Percentiles rank a stretch among this genome's conserved stretches.
These are phyloP conservation scores for Penicillium sp. DNA, from an alignment of 2,329 filamentous ascomycete genomes.

Conservation along the genomic window DNA sequence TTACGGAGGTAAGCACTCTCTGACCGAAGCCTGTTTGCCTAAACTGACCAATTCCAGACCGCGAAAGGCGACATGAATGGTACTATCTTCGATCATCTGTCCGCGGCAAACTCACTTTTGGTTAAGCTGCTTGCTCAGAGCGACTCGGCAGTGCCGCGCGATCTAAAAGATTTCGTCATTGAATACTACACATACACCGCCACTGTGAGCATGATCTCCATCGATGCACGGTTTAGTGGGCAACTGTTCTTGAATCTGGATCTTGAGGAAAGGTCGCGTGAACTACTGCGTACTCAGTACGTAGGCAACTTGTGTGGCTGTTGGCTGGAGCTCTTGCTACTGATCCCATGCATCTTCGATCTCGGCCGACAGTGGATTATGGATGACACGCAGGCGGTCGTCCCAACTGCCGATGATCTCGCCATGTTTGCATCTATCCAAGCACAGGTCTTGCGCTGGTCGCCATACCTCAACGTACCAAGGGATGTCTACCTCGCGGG, in stretches of 20 bases:
- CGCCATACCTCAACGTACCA: slow-evolving; percentile 38
- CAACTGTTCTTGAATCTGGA: slow-evolving; percentile 43
- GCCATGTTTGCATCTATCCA: slow-evolving; percentile 49
- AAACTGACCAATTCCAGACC: slow-evolving; percentile 29
- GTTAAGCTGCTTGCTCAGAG: slow-evolving; percentile 39
- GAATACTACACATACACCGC: slow-evolving; percentile 55
- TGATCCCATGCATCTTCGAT: slow-evolving; percentile 37
- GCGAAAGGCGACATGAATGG: slow-evolving; percentile 50
- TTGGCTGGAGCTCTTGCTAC: slow-evolving; percentile 32
- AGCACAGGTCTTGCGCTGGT: slow-evolving; percentile 45
- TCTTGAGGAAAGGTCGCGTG: slow-evolving; percentile 42
- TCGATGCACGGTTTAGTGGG: slow-evolving; percentile 33
- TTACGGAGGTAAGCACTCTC: slow-evolving; percentile 46
- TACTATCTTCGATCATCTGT: slow-evolving; percentile 50
- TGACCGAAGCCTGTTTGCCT: not conserved
- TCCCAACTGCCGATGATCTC: slow-evolving; percentile 45
- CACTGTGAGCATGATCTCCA: slow-evolving; percentile 52
- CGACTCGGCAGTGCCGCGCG: slow-evolving; percentile 35
- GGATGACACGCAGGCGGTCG: slow-evolving; percentile 23
- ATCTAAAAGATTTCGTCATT: slow-evolving; percentile 49
- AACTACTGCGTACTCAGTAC: slow-evolving; percentile 28
- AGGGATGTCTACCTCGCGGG: slow-evolving; percentile 46
- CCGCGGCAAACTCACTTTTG: slow-evolving; percentile 48
- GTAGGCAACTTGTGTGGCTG: slow-evolving; percentile 35
- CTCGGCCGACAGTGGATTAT: slow-evolving; percentile 38